Percentiles rank a stretch among this genome's conserved stretches.
Conservation (phyloP, 305 asterid genomes). For the Fraxinus albicans region DNA sequence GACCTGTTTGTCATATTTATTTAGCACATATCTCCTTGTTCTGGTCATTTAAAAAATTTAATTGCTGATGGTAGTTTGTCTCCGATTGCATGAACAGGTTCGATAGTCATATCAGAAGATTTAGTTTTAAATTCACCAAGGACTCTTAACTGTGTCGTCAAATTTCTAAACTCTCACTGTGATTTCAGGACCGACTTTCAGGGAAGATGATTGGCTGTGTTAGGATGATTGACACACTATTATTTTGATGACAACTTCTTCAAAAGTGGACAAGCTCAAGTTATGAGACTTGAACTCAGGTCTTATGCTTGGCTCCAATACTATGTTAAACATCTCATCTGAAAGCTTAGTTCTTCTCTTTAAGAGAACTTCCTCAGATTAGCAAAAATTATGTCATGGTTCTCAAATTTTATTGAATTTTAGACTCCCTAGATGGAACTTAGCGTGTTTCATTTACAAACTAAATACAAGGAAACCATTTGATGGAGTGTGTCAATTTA, state of each 20-base stretch:
- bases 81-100: background rate
- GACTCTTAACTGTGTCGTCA: background rate
- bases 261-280: background rate
- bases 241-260: background rate
- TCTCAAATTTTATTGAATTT: background rate
- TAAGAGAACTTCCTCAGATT: background rate
- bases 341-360: background rate
- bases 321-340: background rate
- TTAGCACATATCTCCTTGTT: background rate
- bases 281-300: background rate
- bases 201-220: background rate
- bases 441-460: background rate
- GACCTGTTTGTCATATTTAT: background rate
- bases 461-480: slow-evolving; percentile 2
- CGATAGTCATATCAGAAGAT: background rate
- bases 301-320: background rate
- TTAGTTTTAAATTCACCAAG: background rate
- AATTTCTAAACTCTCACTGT: background rate
- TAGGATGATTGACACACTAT: background rate
- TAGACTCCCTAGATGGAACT: slow-evolving; percentile 7
- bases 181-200: background rate
- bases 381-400: slow-evolving; percentile 6
- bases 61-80: background rate
- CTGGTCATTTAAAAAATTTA: background rate
- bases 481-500: slow-evolving; percentile 1